phyloP scores from a whole-genome alignment of 192 early-diverging fungal species.

The Coemansia sp. region DNA sequence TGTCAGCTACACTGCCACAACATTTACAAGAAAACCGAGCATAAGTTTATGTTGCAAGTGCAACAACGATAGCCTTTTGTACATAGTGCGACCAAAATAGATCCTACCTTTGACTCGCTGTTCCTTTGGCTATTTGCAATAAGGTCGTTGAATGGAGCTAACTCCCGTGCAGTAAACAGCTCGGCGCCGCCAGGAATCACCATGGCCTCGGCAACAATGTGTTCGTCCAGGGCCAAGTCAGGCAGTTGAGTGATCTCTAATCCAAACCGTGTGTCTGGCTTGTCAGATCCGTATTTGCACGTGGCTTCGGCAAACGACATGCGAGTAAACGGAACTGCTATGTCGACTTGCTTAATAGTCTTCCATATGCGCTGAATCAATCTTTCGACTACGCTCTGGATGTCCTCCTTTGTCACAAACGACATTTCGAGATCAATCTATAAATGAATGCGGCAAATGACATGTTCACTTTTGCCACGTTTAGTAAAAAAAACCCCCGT shows the following conservation, averaged over 20 bases:
- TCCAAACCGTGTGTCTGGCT: slow-evolving; percentile 85
- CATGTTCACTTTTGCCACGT: neutral
- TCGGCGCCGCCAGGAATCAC: slow-evolving; percentile 37
- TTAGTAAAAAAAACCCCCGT: slow-evolving; percentile 6
- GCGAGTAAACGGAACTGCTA: slow-evolving; percentile 64
- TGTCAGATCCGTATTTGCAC: slow-evolving; percentile 84
- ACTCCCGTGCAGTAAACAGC: slow-evolving; percentile 29
- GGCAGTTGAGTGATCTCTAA: slow-evolving; percentile 59
- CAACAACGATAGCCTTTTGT: neutral
- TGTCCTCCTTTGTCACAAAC: slow-evolving; percentile 72
- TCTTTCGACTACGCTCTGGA: slow-evolving; percentile 75
- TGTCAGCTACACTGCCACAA: slow-evolving; percentile 36
- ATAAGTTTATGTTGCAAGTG: neutral
- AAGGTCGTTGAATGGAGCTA: slow-evolving; percentile 26
- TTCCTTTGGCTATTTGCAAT: slow-evolving; percentile 38
- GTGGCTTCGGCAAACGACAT: slow-evolving; percentile 88
- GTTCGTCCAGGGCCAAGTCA: slow-evolving; percentile 15
- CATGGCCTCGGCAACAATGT: slow-evolving; percentile 35
- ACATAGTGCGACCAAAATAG: neutral
- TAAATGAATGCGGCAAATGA: neutral
- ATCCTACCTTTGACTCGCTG: slow-evolving; percentile 45
- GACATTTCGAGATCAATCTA: slow-evolving; percentile 92
- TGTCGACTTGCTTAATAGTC: slow-evolving; percentile 56
- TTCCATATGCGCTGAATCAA: slow-evolving; percentile 71
- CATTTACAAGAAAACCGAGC: neutral